A percentile compares a stretch with the other conserved stretches of the same genome.
These are phyloP conservation scores for Triglochin maritima DNA, from an alignment of 106 monocot genomes.

Conservation along the genomic window DNA sequence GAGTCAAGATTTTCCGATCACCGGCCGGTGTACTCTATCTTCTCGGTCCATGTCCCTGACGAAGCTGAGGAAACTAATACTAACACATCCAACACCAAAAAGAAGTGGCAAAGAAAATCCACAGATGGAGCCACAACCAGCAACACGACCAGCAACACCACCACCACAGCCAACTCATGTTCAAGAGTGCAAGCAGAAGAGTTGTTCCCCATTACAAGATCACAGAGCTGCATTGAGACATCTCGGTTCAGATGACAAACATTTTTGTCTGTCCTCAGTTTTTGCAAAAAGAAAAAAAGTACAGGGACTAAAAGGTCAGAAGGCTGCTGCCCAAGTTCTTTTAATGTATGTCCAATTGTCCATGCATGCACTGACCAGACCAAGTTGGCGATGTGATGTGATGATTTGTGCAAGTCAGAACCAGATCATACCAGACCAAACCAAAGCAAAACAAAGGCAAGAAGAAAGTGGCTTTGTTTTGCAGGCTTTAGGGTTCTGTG, in stretches of 20 bases:
- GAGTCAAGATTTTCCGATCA: constrained; percentile 82
- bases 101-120: not conserved
- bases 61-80: not conserved
- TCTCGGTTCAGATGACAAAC: constrained; percentile 1
- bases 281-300: not conserved
- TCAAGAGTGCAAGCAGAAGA: constrained; percentile 51
- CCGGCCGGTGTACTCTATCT: constrained; percentile 66
- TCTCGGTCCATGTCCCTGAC: constrained; percentile 24
- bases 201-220: constrained; percentile 39
- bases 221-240: constrained; percentile 17
- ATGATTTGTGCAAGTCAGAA: not conserved
- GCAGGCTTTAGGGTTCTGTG: too few species aligned
- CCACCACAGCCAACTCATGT: constrained; percentile 8
- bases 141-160: not conserved
- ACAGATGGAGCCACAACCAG: not conserved
- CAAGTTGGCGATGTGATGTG: not conserved
- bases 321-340: not conserved
- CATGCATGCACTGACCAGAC: not conserved
- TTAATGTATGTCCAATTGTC: too few species aligned
- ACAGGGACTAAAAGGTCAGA: not conserved
- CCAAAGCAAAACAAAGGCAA: not conserved
- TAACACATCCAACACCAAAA: not conserved
- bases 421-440: not conserved
- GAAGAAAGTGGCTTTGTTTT: too few species aligned
- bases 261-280: not conserved